phyloP scores from a whole-genome alignment of 2,329 filamentous ascomycete species.

The Talaromyces sp. region DNA sequence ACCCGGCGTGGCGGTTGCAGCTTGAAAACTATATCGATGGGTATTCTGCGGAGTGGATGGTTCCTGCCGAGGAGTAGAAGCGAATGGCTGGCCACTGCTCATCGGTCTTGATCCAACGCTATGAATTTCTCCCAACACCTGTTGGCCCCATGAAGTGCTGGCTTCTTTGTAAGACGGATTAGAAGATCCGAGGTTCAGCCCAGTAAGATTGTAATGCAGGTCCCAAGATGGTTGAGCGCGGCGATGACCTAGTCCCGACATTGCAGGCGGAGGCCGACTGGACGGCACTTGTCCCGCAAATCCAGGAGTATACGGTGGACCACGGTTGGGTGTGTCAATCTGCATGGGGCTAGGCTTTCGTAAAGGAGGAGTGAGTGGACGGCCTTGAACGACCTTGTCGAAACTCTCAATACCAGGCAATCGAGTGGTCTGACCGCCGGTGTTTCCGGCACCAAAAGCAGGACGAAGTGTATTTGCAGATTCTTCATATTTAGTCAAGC shows the following conservation, averaged over 20 bases:
- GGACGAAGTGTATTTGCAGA: constrained; percentile 58
- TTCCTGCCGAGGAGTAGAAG: constrained; percentile 13
- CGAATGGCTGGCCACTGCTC: constrained; percentile 13
- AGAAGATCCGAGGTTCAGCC: constrained; percentile 38
- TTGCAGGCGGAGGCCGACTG: constrained; percentile 38
- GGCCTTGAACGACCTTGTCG: constrained; percentile 66
- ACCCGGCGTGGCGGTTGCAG: constrained; percentile 30
- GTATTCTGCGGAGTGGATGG: constrained; percentile 24
- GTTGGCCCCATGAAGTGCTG: constrained; percentile 41
- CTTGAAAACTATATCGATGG: constrained; percentile 35
- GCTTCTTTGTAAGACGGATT: constrained; percentile 30
- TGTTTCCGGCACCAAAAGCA: constrained; percentile 52
- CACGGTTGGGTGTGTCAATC: constrained; percentile 56
- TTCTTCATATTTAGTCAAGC: constrained; percentile 71
- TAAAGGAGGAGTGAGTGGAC: constrained; percentile 60
- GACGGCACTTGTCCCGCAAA: constrained; percentile 34
- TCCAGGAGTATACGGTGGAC: constrained; percentile 34
- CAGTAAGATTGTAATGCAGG: constrained; percentile 44
- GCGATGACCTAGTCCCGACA: constrained; percentile 45
- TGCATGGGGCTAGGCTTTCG: constrained; percentile 74
- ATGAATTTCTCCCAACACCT: constrained; percentile 42
- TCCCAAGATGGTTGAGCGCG: constrained; percentile 50
- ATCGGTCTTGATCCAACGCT: constrained; percentile 36
- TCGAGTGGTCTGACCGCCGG: constrained; percentile 59
- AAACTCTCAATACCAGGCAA: constrained; percentile 92